Base-by-base conservation (phyloP, 129 eudicot species). In the Centrapalus pauciflorus region DNA sequence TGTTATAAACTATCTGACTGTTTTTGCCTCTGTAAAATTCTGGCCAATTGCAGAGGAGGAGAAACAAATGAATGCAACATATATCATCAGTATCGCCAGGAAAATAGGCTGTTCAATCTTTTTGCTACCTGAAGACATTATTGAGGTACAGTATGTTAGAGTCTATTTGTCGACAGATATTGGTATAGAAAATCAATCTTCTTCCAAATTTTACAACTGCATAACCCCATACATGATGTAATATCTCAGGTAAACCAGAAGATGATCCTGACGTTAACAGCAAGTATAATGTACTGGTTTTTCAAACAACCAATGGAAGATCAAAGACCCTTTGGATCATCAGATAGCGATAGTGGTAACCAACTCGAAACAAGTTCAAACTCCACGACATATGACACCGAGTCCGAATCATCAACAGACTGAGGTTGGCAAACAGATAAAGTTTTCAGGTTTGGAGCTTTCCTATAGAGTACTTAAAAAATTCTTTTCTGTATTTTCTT, bases 51-150 rank as follows among this genome's bases (percentile, higher is more conserved):
- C 61, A 92, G 98, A 92, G 71, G 98, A 88, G 79, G 96, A 88
- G 89, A 88, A 92, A 81, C 88, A 84, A 91, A 92, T 92, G 98
- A 92, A 92, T 65, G 98, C 98, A 70, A 85, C 96, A 61, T 92
- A 92, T 63, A 83, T 92, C 65, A 92, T 92, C 81, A 92, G 98
- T 67, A 79, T 88, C 12, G 98, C 98, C 28, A 83, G 98, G 81
- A 92, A 92, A 76, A 91, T 92, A 24, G 98, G 98, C 6, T 92
- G 98, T 75, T 88, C 98, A 30, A 88, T 92, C 64, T 92, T 92
- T 76, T 80, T 92, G 74, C 96, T 92, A 70, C 98, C 98, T 24
- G 96, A 92, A 69, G 98, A 92, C 82, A 83, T 92, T 66, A 92
- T 87, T 1, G 95, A 92, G 98, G 98, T 92, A 77, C 52, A 25